Percentiles rank a stretch among this genome's conserved stretches.
These are phyloP conservation scores for Rhodotorula sp. DNA, from an alignment of 1,284 basidiomycete genomes.

Conservation along the genomic window DNA sequence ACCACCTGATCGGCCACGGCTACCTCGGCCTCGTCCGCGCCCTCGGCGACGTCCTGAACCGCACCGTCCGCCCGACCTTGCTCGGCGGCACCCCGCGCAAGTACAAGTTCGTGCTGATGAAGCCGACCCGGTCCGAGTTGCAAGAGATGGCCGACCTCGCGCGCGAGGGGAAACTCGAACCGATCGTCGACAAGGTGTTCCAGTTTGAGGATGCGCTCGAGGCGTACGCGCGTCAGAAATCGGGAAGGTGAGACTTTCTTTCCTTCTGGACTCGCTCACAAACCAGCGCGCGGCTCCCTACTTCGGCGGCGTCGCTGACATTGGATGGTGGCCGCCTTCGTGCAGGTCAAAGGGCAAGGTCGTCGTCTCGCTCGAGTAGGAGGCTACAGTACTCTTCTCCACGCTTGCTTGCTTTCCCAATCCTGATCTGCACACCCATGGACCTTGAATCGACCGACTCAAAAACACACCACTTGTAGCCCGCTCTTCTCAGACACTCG, in stretches of 20 bases:
- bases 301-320: neutral
- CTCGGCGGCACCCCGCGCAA: constrained; percentile 31
- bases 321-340: too few relatives aligned
- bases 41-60: constrained; percentile 1
- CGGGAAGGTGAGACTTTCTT: constrained; percentile 52
- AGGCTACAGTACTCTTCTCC: neutral
- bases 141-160: constrained; percentile 50
- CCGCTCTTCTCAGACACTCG: too few relatives aligned
- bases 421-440: neutral
- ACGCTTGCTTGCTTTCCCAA: neutral
- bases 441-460: too few relatives aligned
- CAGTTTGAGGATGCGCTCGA: constrained; percentile 60
- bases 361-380: constrained; percentile 42
- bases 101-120: constrained; percentile 46
- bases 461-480: too few relatives aligned
- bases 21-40: neutral
- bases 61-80: constrained; percentile 11
- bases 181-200: constrained; percentile 63
- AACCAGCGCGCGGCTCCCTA: too few relatives aligned
- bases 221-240: constrained; percentile 63
- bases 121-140: constrained; percentile 28
- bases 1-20: constrained; percentile 1
- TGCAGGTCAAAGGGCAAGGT: constrained; percentile 62
- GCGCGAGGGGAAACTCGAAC: constrained; percentile 54
- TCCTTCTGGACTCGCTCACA: too few relatives aligned